Percentiles rank a stretch among this genome's conserved stretches.
Evolutionary conservation across 768 basidiomycete species (phyloP).

Genomic region (Coprinopsis marcescibilis): DNA sequence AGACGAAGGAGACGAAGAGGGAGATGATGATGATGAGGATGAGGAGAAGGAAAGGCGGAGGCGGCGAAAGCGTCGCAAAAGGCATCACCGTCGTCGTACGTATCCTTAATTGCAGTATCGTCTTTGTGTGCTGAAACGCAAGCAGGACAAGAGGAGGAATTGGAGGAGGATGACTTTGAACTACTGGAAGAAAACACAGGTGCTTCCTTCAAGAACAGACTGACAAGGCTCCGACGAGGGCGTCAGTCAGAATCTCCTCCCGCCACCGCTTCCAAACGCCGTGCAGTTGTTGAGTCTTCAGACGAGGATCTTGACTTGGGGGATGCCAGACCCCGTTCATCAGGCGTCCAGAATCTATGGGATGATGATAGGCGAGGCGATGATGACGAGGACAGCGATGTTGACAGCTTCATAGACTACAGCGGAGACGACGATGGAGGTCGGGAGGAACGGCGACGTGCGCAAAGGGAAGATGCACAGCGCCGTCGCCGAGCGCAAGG

Average conservation of each 20-base stretch:
- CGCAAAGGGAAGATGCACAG: conserved; percentile 62
- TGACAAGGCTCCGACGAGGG: conserved; percentile 68
- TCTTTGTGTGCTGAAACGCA: conserved; percentile 9
- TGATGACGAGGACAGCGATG: conserved; percentile 70
- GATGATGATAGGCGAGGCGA: conserved; percentile 67
- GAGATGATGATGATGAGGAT: conserved; percentile 69
- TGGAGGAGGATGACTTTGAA: conserved; percentile 95
- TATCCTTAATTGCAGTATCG: conserved; percentile 9
- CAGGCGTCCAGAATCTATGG: conserved; percentile 73
- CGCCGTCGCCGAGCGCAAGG: conserved; percentile 59
- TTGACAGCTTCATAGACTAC: conserved; percentile 76
- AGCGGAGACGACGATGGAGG: conserved; percentile 78
- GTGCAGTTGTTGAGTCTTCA: conserved; percentile 60
- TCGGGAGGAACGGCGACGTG: conserved; percentile 66
- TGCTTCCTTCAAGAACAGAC: conserved; percentile 57
- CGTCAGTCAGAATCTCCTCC: conserved; percentile 69
- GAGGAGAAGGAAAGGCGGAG: conserved; percentile 52
- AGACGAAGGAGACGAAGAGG: conserved; percentile 82
- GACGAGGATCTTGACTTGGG: conserved; percentile 70
- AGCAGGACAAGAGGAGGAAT: conserved; percentile 51
- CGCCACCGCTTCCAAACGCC: conserved; percentile 52
- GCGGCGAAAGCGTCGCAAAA: conserved; percentile 63
- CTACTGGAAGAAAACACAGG: conserved; percentile 88
- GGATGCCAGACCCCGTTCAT: conserved; percentile 49
- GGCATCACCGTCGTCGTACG: conserved; percentile 53